Evolutionary conservation across 1,284 basidiomycete species (phyloP).

Genomic region (Austroboletus rostrupii): DNA sequence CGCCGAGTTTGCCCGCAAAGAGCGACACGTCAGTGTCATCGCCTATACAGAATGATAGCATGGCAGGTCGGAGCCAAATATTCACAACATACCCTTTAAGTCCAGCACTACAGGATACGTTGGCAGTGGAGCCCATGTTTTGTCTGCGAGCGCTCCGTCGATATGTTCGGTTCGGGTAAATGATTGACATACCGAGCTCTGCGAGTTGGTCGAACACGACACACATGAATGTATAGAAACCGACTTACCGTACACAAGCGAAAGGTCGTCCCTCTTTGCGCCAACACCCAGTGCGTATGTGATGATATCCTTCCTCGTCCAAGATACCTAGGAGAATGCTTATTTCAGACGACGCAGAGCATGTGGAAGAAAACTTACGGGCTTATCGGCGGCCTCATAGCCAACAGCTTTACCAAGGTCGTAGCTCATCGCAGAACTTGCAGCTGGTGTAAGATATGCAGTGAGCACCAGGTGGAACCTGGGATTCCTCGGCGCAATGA

Average conservation of each 20-base stretch:
- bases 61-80: background rate
- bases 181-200: conserved; percentile 30
- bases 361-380: conserved; percentile 10
- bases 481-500: no score
- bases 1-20: conserved; percentile 52
- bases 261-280: conserved; percentile 30
- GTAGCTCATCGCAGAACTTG: conserved; percentile 19
- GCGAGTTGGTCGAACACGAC: background rate
- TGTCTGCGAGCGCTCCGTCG: conserved; percentile 33
- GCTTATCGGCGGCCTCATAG: conserved; percentile 15
- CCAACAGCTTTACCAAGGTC: conserved; percentile 30
- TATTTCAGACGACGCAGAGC: background rate
- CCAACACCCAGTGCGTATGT: conserved; percentile 30
- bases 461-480: no score
- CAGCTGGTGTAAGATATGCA: no score
- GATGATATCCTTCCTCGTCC: conserved; percentile 31
- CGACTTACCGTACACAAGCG: conserved; percentile 28
- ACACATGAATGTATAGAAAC: background rate
- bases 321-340: conserved; percentile 23
- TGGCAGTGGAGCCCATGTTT: conserved; percentile 49
- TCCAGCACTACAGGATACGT: conserved; percentile 52
- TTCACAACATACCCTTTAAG: conserved; percentile 47
- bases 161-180: background rate
- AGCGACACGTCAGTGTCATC: conserved; percentile 60
- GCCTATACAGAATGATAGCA: conserved; percentile 25